These are phyloP conservation scores for Hysterium pulicare DNA, from an alignment of 2,329 filamentous ascomycete species.

Conservation along the genomic window DNA sequence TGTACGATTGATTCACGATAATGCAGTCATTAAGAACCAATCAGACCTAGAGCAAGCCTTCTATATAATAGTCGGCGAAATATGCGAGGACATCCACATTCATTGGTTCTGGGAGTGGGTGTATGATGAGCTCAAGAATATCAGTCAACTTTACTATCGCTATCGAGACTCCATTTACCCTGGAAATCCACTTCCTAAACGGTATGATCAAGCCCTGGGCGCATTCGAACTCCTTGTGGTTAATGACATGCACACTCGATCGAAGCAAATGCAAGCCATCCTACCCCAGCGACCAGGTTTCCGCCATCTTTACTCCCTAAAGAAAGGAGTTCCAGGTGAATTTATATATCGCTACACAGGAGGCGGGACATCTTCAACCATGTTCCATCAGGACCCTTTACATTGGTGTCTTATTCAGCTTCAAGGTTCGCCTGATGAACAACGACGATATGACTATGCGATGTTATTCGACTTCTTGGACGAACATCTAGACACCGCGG, in stretches of 20 bases:
- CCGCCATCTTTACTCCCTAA: background rate
- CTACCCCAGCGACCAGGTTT: slow-evolving; percentile 13
- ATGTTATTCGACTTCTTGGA: slow-evolving; percentile 15
- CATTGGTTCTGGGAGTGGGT: slow-evolving; percentile 11
- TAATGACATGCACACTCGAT: slow-evolving; percentile 3
- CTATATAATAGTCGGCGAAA: background rate
- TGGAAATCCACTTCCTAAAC: slow-evolving; percentile 8
- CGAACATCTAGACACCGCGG: slow-evolving; percentile 9
- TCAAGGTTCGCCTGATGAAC: slow-evolving; percentile 9
- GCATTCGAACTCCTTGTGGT: slow-evolving; percentile 11
- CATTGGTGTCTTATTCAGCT: slow-evolving; percentile 12
- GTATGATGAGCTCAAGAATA: slow-evolving; percentile 7
- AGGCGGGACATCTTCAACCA: background rate
- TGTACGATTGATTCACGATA: slow-evolving; percentile 2
- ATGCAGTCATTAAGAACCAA: slow-evolving; percentile 2
- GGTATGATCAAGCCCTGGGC: slow-evolving; percentile 10
- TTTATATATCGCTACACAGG: background rate
- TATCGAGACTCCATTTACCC: slow-evolving; percentile 8
- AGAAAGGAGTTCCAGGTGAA: background rate
- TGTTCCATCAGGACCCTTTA: slow-evolving; percentile 6
- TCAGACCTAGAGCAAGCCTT: background rate
- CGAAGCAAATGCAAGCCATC: slow-evolving; percentile 7
- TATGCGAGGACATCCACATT: slow-evolving; percentile 3
- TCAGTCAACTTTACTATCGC: slow-evolving; percentile 2
- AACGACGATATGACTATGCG: slow-evolving; percentile 6